Percentiles rank a stretch among this genome's conserved stretches.
Evolutionary conservation across 495 filamentous ascomycete species (phyloP).

Genomic region (Tetracladium marchalianum): DNA sequence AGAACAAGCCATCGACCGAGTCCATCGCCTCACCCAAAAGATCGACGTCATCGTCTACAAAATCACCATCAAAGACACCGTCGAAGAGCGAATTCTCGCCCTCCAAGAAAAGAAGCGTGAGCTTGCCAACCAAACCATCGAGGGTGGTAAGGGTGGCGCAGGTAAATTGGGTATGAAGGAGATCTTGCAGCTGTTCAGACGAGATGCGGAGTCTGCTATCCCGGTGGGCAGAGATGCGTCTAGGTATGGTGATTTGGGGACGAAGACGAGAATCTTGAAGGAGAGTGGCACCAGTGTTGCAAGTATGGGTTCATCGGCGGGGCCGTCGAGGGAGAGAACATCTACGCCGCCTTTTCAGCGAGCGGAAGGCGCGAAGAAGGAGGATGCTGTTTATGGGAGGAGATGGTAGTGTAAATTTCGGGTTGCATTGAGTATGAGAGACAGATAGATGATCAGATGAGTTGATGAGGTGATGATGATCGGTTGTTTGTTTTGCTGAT

Average conservation of each 20-base stretch:
- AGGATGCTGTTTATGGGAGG: slow-evolving; percentile 18
- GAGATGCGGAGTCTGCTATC: slow-evolving; percentile 48
- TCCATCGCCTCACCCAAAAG: slow-evolving; percentile 92
- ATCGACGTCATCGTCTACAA: slow-evolving; percentile 91
- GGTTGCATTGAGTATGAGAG: not conserved
- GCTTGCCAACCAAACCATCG: slow-evolving; percentile 75
- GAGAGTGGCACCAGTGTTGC: not conserved
- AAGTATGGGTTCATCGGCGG: too few relatives aligned
- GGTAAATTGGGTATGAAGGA: slow-evolving; percentile 87
- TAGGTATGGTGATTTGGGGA: slow-evolving; percentile 6
- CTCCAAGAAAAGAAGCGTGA: slow-evolving; percentile 88
- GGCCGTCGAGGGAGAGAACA: too few relatives aligned
- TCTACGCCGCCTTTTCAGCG: too few relatives aligned
- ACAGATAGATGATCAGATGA: too few relatives aligned
- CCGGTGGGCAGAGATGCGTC: not conserved
- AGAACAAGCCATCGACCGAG: slow-evolving; percentile 97
- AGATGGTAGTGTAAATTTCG: slow-evolving; percentile 12
- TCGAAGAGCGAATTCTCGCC: slow-evolving; percentile 86
- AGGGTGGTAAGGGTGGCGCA: slow-evolving; percentile 51
- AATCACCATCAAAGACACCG: slow-evolving; percentile 71
- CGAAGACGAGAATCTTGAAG: slow-evolving; percentile 19
- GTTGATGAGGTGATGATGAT: too few relatives aligned
- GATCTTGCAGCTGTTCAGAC: slow-evolving; percentile 80
- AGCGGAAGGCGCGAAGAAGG: not conserved
- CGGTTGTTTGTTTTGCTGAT: too few relatives aligned